Percentiles rank a stretch among this genome's conserved stretches.
phyloP scores from a whole-genome alignment of 495 filamentous ascomycete species.

The Penicillium paxilli region DNA sequence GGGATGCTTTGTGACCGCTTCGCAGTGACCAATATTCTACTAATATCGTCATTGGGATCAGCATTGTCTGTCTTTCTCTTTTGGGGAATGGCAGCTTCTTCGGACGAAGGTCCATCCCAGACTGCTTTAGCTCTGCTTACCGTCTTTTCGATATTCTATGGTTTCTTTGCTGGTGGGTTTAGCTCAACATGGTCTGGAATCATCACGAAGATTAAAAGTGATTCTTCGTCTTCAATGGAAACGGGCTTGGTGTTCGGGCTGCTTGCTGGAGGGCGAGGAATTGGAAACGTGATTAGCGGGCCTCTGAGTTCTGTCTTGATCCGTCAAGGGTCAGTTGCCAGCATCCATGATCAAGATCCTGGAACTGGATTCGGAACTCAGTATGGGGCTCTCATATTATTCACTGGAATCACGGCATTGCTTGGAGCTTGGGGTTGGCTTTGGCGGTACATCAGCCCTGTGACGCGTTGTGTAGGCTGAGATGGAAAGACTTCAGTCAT shows the following conservation, averaged over 20 bases:
- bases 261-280: slow-evolving; percentile 61
- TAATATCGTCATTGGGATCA: slow-evolving; percentile 58
- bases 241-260: slow-evolving; percentile 63
- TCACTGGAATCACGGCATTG: slow-evolving; percentile 44
- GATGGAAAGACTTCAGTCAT: not conserved
- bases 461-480: slow-evolving; percentile 5
- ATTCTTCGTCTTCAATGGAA: slow-evolving; percentile 45
- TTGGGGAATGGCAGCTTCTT: slow-evolving; percentile 57
- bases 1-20: slow-evolving; percentile 61
- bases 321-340: slow-evolving; percentile 27
- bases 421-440: slow-evolving; percentile 39
- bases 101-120: slow-evolving; percentile 23
- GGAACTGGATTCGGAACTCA: slow-evolving; percentile 36
- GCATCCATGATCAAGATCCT: slow-evolving; percentile 8
- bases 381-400: slow-evolving; percentile 47
- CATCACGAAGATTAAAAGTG: slow-evolving; percentile 53
- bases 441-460: slow-evolving; percentile 28
- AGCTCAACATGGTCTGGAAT: slow-evolving; percentile 63
- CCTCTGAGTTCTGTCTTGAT: slow-evolving; percentile 60
- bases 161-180: slow-evolving; percentile 67
- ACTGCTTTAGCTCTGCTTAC: slow-evolving; percentile 56
- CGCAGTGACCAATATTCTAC: slow-evolving; percentile 59
- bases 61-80: slow-evolving; percentile 61
- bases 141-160: slow-evolving; percentile 66
- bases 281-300: slow-evolving; percentile 64